A percentile compares a stretch with the other conserved stretches of the same genome.
These are phyloP conservation scores for Fusarium goolgardi DNA, from an alignment of 2,329 filamentous ascomycete genomes.

Conservation along the genomic window DNA sequence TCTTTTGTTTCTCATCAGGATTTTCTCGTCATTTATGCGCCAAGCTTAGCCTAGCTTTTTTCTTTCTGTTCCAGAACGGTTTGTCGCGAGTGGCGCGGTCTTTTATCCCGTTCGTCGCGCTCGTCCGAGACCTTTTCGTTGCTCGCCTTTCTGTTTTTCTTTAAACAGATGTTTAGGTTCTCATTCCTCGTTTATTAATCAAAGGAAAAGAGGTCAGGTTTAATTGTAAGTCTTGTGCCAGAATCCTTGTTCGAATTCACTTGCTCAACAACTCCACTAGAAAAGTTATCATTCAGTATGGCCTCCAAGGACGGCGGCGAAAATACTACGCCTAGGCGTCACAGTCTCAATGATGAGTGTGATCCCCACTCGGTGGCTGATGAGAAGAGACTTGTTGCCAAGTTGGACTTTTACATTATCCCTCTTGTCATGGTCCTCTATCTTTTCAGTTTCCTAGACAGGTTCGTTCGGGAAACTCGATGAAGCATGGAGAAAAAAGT, in stretches of 20 bases:
- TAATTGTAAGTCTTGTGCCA: constrained; percentile 9
- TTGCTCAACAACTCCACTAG: not conserved
- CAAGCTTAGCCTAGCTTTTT: constrained; percentile 36
- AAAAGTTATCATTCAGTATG: constrained; percentile 21
- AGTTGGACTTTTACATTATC: constrained; percentile 72
- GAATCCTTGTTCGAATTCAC: not conserved
- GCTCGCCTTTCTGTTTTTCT: constrained; percentile 16
- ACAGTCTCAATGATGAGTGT: constrained; percentile 37
- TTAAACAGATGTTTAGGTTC: not conserved
- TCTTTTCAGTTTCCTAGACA: constrained; percentile 79
- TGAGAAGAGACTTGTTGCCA: constrained; percentile 71
- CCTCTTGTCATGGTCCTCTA: constrained; percentile 77
- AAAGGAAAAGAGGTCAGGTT: not conserved
- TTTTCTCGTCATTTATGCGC: constrained; percentile 6
- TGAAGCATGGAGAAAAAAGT: not conserved
- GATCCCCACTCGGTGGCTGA: constrained; percentile 33
- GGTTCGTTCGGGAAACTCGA: constrained; percentile 57
- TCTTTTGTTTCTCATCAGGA: constrained; percentile 7
- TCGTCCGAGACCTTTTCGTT: constrained; percentile 3
- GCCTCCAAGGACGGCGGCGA: constrained; percentile 18
- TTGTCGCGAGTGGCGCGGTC: constrained; percentile 30
- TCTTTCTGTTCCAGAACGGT: constrained; percentile 2
- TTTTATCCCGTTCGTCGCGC: constrained; percentile 6
- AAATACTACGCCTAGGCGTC: constrained; percentile 28
- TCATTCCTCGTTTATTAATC: not conserved